Evolutionary conservation across 805 yeast genomes (phyloP).

Genomic region (Citeromyces matritensis): DNA sequence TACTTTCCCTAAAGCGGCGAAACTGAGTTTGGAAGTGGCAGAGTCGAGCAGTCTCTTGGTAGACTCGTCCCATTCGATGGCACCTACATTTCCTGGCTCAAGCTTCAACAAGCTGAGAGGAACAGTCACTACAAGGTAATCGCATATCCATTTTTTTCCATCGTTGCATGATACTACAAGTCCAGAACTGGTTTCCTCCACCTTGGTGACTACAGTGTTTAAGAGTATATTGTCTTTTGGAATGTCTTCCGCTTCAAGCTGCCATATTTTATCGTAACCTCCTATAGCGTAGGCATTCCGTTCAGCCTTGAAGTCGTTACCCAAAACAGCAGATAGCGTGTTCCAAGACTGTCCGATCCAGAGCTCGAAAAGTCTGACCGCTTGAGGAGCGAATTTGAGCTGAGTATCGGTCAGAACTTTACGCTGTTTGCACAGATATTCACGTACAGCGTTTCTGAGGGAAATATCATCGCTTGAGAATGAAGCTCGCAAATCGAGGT

Average conservation of each 20-base stretch:
- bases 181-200: constrained; percentile 10
- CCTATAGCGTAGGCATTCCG: constrained; percentile 14
- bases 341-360: constrained; percentile 73
- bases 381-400: constrained; percentile 29
- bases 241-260: constrained; percentile 11
- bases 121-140: constrained; percentile 30
- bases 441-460: constrained; percentile 29
- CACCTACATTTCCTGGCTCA: constrained; percentile 10
- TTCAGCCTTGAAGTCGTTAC: constrained; percentile 53
- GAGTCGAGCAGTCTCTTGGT: constrained; percentile 18
- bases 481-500: constrained; percentile 16
- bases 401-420: constrained; percentile 34
- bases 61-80: constrained; percentile 18
- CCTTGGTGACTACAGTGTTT: constrained; percentile 9
- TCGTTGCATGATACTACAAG: constrained; percentile 6
- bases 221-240: constrained; percentile 10
- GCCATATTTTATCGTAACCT: constrained; percentile 13
- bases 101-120: constrained; percentile 31
- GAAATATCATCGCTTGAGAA: constrained; percentile 29
- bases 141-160: constrained; percentile 10
- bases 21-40: constrained; percentile 12
- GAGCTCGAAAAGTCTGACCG: constrained; percentile 40
- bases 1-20: constrained; percentile 24
- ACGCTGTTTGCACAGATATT: constrained; percentile 29
- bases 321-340: constrained; percentile 36